Evolutionary conservation across 1,139 yeast genomes (phyloP), one percentile per base, ranked within the genome.

Genomic region (Debaryomyces sp.): DNA sequence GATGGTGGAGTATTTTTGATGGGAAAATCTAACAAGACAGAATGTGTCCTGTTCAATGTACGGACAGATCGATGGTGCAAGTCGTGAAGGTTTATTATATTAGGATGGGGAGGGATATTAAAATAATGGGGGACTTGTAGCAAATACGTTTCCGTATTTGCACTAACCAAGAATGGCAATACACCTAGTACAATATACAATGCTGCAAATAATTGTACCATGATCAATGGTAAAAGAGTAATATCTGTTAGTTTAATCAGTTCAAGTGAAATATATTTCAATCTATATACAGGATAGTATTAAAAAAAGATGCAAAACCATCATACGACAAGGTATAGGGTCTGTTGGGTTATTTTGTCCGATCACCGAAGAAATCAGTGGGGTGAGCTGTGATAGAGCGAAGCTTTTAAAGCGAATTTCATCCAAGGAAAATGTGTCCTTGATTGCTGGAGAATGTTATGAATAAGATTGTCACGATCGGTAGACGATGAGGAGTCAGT

Each of bases 141-240:
- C 17, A 72, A 50, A 36, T 59, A 55, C 1, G 77, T 67, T 50
- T 75, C 80, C 1, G 80, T 75, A 45, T 75, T 75, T 32, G 75
- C 78, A 23, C 33, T n/a, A 13, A 48, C 51, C 13, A 44, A 8
- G 6, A 4, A 26, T 4, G 44, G 41, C n/a, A 44, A 22, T 12
- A 38, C 13, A n/a, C 21, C 22, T 44, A 44, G 12, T 8, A 23
- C 5, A 6, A 38, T 15, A 15, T 18, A 23, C 35, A 44, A 29
- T 8, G 13, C 29, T 3, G 18, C 17, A 30, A 41, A 3, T 40
- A 40, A 40, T 23, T 41, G 30, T 30, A 13, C 43, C 43, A 41
- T 41, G 36, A 12, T 41, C 18, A 35, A 22, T 35, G 38, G 21
- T 21, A 6, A 35, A n/a, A 35, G 23, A 17, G 12, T n/a, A 21